Conservation (phyloP, 2,329 filamentous ascomycete genomes). For the Fusarium verrucosum region DNA sequence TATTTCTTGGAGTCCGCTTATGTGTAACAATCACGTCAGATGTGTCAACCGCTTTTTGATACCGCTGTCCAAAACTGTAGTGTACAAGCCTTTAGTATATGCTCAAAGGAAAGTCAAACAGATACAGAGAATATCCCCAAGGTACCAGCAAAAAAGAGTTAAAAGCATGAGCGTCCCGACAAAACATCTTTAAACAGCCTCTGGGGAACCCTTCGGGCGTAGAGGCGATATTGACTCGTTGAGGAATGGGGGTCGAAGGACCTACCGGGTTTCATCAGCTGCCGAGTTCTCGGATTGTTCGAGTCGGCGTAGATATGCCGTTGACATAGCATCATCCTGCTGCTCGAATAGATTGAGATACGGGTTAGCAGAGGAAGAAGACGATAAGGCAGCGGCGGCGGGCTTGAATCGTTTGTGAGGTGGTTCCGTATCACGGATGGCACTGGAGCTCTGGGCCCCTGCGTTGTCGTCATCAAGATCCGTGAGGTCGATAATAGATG, state of each 20-base stretch:
- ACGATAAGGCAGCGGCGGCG: slow-evolving; percentile 16
- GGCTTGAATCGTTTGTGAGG: not conserved
- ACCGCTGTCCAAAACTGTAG: slow-evolving; percentile 48
- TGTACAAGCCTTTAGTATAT: slow-evolving; percentile 12
- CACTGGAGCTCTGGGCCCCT: not conserved
- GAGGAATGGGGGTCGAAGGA: not conserved
- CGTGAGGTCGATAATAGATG: slow-evolving; percentile 32
- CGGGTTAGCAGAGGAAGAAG: slow-evolving; percentile 41
- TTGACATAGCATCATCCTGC: slow-evolving; percentile 46
- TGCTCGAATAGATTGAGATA: slow-evolving; percentile 46
- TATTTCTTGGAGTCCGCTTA: slow-evolving; percentile 40
- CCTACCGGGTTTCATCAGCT: slow-evolving; percentile 49
- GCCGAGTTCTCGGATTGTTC: slow-evolving; percentile 38
- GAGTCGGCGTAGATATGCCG: slow-evolving; percentile 44
- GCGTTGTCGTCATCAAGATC: slow-evolving; percentile 13
- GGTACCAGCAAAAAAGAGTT: not conserved
- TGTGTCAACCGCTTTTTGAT: slow-evolving; percentile 43
- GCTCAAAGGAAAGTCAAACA: not conserved
- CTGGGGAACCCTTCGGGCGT: slow-evolving; percentile 11
- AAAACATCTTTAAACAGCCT: not conserved
- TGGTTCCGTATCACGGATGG: not conserved
- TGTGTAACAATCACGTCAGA: slow-evolving; percentile 46
- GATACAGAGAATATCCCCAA: not conserved
- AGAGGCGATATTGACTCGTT: not conserved
- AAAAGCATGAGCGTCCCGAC: not conserved